phyloP scores from a whole-genome alignment of 1,284 basidiomycete genomes.

The Cystobasidium sp. region DNA sequence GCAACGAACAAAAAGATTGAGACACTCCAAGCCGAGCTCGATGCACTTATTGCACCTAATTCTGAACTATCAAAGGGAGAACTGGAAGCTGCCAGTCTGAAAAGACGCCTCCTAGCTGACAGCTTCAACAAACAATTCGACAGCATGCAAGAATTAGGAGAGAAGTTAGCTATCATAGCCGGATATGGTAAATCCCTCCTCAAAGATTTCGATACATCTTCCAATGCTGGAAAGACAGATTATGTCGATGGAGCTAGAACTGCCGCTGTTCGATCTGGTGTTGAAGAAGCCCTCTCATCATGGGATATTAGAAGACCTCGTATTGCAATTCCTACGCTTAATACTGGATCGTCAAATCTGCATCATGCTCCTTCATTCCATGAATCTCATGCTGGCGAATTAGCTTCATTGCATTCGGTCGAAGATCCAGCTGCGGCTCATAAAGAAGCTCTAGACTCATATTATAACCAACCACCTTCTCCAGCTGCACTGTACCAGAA shows the following conservation, averaged over 20 bases:
- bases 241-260: slow-evolving; percentile 50
- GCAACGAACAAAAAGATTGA: slow-evolving; percentile 39
- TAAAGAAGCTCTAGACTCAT: slow-evolving; percentile 38
- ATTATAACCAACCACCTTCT: slow-evolving; percentile 31
- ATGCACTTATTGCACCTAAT: slow-evolving; percentile 43
- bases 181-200: slow-evolving; percentile 51
- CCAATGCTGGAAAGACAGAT: slow-evolving; percentile 39
- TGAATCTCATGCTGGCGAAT: slow-evolving; percentile 31
- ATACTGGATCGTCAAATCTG: slow-evolving; percentile 3
- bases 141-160: slow-evolving; percentile 51
- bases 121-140: slow-evolving; percentile 49
- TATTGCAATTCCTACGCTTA: slow-evolving; percentile 39
- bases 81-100: slow-evolving; percentile 45
- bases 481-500: slow-evolving; percentile 8
- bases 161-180: slow-evolving; percentile 52
- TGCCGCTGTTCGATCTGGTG: slow-evolving; percentile 48
- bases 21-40: slow-evolving; percentile 40
- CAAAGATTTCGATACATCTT: slow-evolving; percentile 48
- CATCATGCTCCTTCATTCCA: slow-evolving; percentile 40
- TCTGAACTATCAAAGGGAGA: slow-evolving; percentile 45
- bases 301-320: slow-evolving; percentile 40
- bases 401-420: slow-evolving; percentile 29
- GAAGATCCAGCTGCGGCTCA: slow-evolving; percentile 33
- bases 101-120: slow-evolving; percentile 51
- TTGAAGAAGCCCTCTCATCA: slow-evolving; percentile 43